A percentile compares a stretch with the other conserved stretches of the same genome.
phyloP scores from a whole-genome alignment of 495 filamentous ascomycete genomes.

The Choiromyces venosus region DNA sequence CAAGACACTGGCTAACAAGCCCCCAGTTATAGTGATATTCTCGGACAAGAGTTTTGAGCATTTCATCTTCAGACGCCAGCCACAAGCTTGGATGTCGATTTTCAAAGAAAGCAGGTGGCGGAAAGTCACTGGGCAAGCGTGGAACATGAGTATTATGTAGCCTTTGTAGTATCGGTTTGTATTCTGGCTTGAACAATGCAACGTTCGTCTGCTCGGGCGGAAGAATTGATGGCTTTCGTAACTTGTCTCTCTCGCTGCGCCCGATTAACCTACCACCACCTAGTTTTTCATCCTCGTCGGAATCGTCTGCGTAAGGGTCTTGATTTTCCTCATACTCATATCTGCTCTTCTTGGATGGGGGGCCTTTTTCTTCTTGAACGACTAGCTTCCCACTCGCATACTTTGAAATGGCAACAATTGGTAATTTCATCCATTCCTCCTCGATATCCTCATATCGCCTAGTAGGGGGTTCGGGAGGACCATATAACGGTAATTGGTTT shows the following conservation, averaged over 20 bases:
- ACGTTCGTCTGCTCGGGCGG: constrained; percentile 69
- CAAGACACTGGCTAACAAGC: constrained; percentile 73
- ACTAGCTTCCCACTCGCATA: constrained; percentile 76
- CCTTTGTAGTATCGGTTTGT: constrained; percentile 81
- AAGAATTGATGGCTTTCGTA: constrained; percentile 48
- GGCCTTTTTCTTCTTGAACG: constrained; percentile 54
- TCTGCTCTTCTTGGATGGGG: constrained; percentile 68
- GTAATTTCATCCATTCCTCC: constrained; percentile 40
- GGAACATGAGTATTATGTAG: constrained; percentile 91
- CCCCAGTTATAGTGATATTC: constrained; percentile 98
- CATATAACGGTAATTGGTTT: constrained; percentile 74
- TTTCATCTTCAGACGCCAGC: constrained; percentile 83
- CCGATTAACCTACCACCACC: constrained; percentile 44
- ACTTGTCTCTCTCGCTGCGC: constrained; percentile 43
- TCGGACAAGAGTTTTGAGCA: constrained; percentile 73
- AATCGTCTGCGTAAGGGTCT: constrained; percentile 55
- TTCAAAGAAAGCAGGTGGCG: constrained; percentile 82
- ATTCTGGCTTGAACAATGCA: constrained; percentile 82
- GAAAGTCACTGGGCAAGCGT: constrained; percentile 91
- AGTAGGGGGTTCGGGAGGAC: constrained; percentile 50
- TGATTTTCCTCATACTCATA: constrained; percentile 60
- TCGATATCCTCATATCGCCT: constrained; percentile 26
- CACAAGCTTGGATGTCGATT: constrained; percentile 78
- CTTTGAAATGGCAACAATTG: constrained; percentile 78
- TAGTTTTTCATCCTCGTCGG: constrained; percentile 51